Base-by-base conservation (phyloP, 176 grass and related monocot species). In the Luzula sylvatica region DNA sequence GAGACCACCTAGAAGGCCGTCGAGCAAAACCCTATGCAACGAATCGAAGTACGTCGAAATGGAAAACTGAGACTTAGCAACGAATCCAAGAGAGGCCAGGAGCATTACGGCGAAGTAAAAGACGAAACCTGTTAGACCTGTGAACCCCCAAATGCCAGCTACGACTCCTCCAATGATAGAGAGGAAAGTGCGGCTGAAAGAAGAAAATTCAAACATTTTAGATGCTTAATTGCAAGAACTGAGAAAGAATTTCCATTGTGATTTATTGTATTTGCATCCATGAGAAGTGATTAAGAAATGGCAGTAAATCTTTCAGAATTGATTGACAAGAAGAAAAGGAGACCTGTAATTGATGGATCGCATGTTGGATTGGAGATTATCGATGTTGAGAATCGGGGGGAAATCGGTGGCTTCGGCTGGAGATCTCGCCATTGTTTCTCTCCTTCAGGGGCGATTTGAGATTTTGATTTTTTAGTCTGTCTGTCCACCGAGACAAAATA, bases 81-180 rank as follows among this genome's bases (percentile, higher is more conserved):
- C 74, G 1, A 94, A 50, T 7, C 83, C 76, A 0, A 94, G 27
- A 39, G 79, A 94, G 18, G 75, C 75, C 21, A 49, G 60, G 55
- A 73, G 56, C 88, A 87, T 94, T 56, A 94, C 72, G 26, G 77
- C 43, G 72, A 94, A 94, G 56, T 94, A 94, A 39, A 94, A 94
- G 55, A 94, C 30, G 30, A 94, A 94, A 8, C 83, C 88, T 2
- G 38, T 77, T 58, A 94, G 53, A 11, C 88, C 76, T 11, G 88
- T 94, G 70, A 87, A 94, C 18, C 88, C 88, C 88, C 75, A 83
- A 19, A 94, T 81, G 42, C 88, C 88, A 46, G 88, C 79, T 77
- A 87, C 45, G 50, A 94, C 88, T 57, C 88, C 88, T 83, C 83
- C 75, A 54, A 80, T 61, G 76, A 94, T 94, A 9, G 83, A 94